Evolutionary conservation across 768 basidiomycete species (phyloP), one percentile per base, ranked within the genome.

Genomic region (Kwoniella dejecticola): DNA sequence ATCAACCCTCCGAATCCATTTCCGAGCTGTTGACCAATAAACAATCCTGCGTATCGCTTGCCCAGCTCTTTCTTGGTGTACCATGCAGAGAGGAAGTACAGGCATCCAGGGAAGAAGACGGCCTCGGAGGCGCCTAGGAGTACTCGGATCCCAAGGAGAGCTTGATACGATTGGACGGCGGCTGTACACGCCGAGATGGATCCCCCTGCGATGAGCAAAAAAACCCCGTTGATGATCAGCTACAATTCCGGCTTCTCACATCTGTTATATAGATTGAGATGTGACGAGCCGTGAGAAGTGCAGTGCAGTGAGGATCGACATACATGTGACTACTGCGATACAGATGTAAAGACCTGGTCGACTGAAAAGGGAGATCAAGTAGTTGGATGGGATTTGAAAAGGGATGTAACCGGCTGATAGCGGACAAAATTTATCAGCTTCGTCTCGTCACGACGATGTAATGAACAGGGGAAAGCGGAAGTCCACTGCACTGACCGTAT

Each of bases 1-100:
- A 77, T 53, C 4, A 77, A 54, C 27, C 66, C 66, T 17, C 74
- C 76, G 47, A 77, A 74, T 4, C 70, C 76, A 33, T 73, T 73
- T 11, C 76, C 76, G 3, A 77, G 2, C 33, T 76, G 72, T 38
- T 69, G 69, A 40, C 66, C 74, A 23, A 70, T 63, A 53, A 70
- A 77, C 1, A 77, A 55, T 15, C 65, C 55, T 15, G 63, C 74
- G 13, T 70, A 52, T 46, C 74, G 68, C 15, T 62, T 67, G 7
- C 71, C 74, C 29, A 75, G 60, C 45, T 72, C 67, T n/a, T 54
- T 42, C 55, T 72, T 70, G 46, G 63, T 63, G 52, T 69, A 72
- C 70, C 73, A 76, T 8, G 65, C 63, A 2, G 63, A 63, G 19
- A 78, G 69, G 48, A 63, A 68, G 62, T 66, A 77, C 19, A 78